Evolutionary conservation across 352 stramenopile genomes (phyloP).

Genomic region (Pythium rhizo-oryzae): DNA sequence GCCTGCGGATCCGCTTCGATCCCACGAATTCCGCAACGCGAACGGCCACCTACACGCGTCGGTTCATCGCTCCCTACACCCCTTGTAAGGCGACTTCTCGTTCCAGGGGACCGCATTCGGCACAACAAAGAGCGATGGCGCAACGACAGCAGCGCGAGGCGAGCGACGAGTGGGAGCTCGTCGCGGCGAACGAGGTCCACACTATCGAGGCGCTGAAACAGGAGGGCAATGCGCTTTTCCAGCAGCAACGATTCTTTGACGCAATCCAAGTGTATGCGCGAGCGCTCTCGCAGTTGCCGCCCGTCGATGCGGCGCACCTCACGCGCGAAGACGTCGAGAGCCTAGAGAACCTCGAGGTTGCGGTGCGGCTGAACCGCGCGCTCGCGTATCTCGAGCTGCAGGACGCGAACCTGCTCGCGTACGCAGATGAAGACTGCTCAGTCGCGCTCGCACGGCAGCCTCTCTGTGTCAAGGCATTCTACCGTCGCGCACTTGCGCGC

Average conservation of each 20-base stretch:
- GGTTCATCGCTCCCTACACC: neutral
- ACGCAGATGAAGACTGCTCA: slow-evolving; percentile 75
- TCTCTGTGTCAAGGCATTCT: slow-evolving; percentile 89
- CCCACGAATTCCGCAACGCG: neutral
- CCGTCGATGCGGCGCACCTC: neutral
- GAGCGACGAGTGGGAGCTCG: slow-evolving; percentile 33
- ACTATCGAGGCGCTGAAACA: slow-evolving; percentile 49
- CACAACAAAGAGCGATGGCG: slow-evolving; percentile 1
- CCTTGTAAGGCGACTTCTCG: neutral
- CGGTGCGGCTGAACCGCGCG: slow-evolving; percentile 69
- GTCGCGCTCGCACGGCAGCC: slow-evolving; percentile 65
- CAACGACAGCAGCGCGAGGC: slow-evolving; percentile 9
- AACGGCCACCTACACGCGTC: neutral
- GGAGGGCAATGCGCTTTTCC: slow-evolving; percentile 64
- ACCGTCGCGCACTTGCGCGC: slow-evolving; percentile 78
- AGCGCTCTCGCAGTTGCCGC: slow-evolving; percentile 19
- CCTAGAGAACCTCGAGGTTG: slow-evolving; percentile 38
- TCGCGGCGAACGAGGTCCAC: slow-evolving; percentile 31
- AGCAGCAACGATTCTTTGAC: slow-evolving; percentile 42
- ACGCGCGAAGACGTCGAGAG: slow-evolving; percentile 13
- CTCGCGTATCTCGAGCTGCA: slow-evolving; percentile 52
- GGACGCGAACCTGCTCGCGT: slow-evolving; percentile 25
- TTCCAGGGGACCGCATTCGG: too few relatives aligned
- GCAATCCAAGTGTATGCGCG: slow-evolving; percentile 53
- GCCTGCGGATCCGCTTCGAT: neutral